Percentiles rank a stretch among this genome's conserved stretches.
These are phyloP conservation scores for Cadophora sp. DNA, from an alignment of 2,329 filamentous ascomycete genomes.

Conservation along the genomic window DNA sequence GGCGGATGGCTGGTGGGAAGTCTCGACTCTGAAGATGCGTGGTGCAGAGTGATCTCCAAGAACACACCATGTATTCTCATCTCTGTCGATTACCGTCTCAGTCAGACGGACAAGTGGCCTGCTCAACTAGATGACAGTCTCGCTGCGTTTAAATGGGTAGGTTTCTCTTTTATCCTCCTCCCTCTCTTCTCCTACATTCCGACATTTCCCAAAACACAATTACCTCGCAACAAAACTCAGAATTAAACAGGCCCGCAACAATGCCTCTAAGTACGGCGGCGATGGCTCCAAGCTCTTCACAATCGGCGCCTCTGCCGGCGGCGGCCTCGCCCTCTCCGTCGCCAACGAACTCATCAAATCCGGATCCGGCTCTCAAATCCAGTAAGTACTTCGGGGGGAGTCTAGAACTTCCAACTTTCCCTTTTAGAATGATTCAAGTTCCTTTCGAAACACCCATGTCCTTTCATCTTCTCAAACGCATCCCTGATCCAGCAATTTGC, in stretches of 20 bases:
- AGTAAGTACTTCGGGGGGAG: neutral
- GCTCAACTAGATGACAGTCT: slow-evolving; percentile 43
- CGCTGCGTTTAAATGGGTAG: slow-evolving; percentile 37
- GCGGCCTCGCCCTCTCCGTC: slow-evolving; percentile 35
- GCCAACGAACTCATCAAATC: slow-evolving; percentile 36
- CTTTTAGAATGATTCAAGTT: too few relatives aligned
- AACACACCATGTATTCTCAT: slow-evolving; percentile 45
- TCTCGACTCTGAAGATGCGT: slow-evolving; percentile 47
- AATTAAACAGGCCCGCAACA: slow-evolving; percentile 30
- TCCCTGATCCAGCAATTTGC: too few relatives aligned
- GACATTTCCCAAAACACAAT: too few relatives aligned
- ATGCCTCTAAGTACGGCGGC: slow-evolving; percentile 27
- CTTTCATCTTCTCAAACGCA: too few relatives aligned
- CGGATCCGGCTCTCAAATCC: slow-evolving; percentile 24
- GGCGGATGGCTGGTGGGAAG: slow-evolving; percentile 47
- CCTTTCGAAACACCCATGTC: too few relatives aligned
- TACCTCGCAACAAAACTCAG: too few relatives aligned
- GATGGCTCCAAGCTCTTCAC: slow-evolving; percentile 32
- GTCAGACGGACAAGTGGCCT: slow-evolving; percentile 37
- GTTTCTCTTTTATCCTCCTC: neutral
- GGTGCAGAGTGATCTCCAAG: slow-evolving; percentile 45
- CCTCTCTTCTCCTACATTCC: neutral
- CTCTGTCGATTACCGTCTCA: slow-evolving; percentile 46
- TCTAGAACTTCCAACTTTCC: too few relatives aligned
- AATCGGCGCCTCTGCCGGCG: slow-evolving; percentile 39